Evolutionary conservation across 2,329 filamentous ascomycete species (phyloP).

Genomic region (Cercospora sp.): DNA sequence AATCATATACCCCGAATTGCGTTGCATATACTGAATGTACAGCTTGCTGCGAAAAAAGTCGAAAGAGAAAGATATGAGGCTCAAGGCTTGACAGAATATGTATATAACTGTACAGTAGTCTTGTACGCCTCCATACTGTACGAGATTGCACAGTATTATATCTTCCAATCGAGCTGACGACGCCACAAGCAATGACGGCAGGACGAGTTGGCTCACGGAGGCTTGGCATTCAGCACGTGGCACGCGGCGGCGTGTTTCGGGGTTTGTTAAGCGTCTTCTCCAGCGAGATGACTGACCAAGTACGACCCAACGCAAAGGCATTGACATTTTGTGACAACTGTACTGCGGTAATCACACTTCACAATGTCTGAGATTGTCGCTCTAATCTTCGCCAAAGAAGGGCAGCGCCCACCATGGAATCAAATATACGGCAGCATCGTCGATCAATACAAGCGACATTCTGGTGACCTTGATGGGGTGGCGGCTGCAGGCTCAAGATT

Average conservation of each 20-base stretch:
- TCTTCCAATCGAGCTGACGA: not conserved
- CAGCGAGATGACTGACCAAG: not conserved
- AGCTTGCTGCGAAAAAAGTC: not conserved
- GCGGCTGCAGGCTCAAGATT: constrained; percentile 2
- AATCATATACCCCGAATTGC: not conserved
- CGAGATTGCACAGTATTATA: not conserved
- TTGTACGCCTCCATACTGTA: not conserved
- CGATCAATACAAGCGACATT: constrained; percentile 5
- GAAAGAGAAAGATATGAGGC: not conserved
- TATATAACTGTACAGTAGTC: not conserved
- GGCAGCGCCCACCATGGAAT: constrained; percentile 14
- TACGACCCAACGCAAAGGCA: not conserved
- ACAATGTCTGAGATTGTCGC: constrained; percentile 15
- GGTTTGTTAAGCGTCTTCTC: not conserved
- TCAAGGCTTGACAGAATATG: not conserved
- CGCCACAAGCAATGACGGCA: not conserved
- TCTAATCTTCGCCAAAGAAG: constrained; percentile 16
- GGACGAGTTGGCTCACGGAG: not conserved
- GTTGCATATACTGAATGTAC: not conserved
- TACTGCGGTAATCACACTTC: not conserved
- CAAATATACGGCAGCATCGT: constrained; percentile 14
- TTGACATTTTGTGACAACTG: not conserved
- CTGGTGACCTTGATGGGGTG: constrained; percentile 11
- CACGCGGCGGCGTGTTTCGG: not conserved
- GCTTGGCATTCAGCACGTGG: constrained; percentile 1